These are phyloP conservation scores for Paralagenidium karlingii DNA, from an alignment of 352 stramenopile genomes.

Conservation along the genomic window DNA sequence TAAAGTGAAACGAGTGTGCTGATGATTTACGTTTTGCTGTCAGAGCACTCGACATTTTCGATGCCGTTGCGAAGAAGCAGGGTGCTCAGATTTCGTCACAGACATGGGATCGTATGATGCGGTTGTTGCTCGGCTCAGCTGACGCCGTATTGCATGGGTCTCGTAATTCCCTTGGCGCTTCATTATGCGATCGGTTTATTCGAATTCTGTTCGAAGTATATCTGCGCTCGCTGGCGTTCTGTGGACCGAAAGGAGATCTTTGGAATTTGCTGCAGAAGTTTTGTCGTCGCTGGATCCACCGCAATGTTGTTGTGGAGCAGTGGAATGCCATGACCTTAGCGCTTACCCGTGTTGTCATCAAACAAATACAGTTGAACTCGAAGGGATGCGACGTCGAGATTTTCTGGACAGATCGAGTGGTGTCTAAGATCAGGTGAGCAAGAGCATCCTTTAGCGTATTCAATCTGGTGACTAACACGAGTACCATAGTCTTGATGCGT, in stretches of 20 bases:
- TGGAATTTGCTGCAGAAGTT: slow-evolving; percentile 81
- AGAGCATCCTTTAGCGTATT: no score
- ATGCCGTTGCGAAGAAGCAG: slow-evolving; percentile 53
- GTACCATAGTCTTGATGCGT: slow-evolving; percentile 36
- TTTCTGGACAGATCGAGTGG: slow-evolving; percentile 44
- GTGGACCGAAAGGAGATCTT: slow-evolving; percentile 51
- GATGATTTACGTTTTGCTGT: not conserved
- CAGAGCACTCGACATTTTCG: slow-evolving; percentile 71
- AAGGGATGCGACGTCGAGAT: slow-evolving; percentile 69
- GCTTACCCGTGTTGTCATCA: slow-evolving; percentile 63
- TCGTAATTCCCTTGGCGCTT: slow-evolving; percentile 55
- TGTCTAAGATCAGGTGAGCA: slow-evolving; percentile 67
- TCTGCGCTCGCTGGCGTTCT: slow-evolving; percentile 51
- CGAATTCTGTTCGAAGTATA: slow-evolving; percentile 71
- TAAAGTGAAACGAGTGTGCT: no score
- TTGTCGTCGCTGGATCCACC: slow-evolving; percentile 76
- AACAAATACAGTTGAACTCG: slow-evolving; percentile 50
- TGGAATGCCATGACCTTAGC: slow-evolving; percentile 70
- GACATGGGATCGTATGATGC: slow-evolving; percentile 79
- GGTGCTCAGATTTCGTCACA: slow-evolving; percentile 39
- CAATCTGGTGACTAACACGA: no score
- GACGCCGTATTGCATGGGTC: slow-evolving; percentile 68
- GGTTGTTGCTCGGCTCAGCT: slow-evolving; percentile 54
- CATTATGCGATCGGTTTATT: slow-evolving; percentile 62
- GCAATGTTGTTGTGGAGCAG: slow-evolving; percentile 77